Evolutionary conservation across 768 basidiomycete species (phyloP).

Genomic region (Tricholoma terreum): DNA sequence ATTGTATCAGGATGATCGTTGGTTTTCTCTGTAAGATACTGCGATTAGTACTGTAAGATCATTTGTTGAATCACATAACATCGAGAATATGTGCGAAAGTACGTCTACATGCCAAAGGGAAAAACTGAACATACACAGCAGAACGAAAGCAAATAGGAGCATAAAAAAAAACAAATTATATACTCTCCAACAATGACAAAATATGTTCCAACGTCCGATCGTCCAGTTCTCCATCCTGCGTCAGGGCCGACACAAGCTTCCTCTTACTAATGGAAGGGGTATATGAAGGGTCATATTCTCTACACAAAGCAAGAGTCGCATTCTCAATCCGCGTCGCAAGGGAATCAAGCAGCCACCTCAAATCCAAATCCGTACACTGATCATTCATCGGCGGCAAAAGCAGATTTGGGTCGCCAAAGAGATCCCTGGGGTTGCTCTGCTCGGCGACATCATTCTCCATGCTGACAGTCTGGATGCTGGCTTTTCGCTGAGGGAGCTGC

Average conservation of each 20-base stretch:
- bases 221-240: conserved; percentile 39
- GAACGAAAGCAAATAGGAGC: too few relatives aligned
- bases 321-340: conserved; percentile 77
- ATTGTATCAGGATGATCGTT: too few relatives aligned
- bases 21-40: too few relatives aligned
- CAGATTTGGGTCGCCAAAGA: conserved; percentile 58
- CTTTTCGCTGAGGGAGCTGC: conserved; percentile 41
- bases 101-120: too few relatives aligned
- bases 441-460: conserved; percentile 29
- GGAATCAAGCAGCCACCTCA: conserved; percentile 74
- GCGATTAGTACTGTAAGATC: too few relatives aligned
- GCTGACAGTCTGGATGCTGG: conserved; percentile 36
- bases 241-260: conserved; percentile 34
- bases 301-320: conserved; percentile 42
- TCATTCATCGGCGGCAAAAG: conserved; percentile 69
- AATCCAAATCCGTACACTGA: conserved; percentile 67
- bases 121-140: too few relatives aligned
- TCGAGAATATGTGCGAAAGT: too few relatives aligned
- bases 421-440: conserved; percentile 29
- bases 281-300: conserved; percentile 19
- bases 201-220: conserved; percentile 47
- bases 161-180: conserved; percentile 16
- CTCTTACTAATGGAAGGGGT: conserved; percentile 19
- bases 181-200: conserved; percentile 29
- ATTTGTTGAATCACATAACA: too few relatives aligned